Percentiles rank a stretch among this genome's conserved stretches.
phyloP scores from a whole-genome alignment of 371 early-diverging fungal species.

The Sporodiniella umbellata region DNA sequence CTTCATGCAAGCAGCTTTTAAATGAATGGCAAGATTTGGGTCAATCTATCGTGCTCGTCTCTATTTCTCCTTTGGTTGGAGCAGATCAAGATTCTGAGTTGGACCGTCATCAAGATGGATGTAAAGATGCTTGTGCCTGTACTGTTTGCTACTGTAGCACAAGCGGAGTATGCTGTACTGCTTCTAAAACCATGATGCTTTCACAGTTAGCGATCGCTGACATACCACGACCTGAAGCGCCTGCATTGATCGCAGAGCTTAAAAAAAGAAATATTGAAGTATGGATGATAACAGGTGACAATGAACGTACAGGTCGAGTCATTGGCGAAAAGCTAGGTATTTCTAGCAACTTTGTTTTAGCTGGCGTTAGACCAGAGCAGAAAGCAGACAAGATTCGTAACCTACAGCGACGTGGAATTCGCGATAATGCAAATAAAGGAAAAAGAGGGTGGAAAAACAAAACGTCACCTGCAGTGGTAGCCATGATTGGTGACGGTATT shows the following conservation, averaged over 20 bases:
- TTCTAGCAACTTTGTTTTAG: constrained; percentile 43
- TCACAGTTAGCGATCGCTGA: constrained; percentile 59
- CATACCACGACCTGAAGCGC: constrained; percentile 53
- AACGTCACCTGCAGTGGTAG: constrained; percentile 63
- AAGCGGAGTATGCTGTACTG: constrained; percentile 32
- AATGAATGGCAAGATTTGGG: constrained; percentile 59
- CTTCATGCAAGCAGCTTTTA: constrained; percentile 23
- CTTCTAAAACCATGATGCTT: constrained; percentile 42
- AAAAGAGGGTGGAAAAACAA: constrained; percentile 35
- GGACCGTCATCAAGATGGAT: constrained; percentile 30
- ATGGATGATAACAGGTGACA: constrained; percentile 76
- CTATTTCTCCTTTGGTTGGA: constrained; percentile 45
- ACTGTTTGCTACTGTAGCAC: constrained; percentile 45
- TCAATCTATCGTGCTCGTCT: constrained; percentile 60
- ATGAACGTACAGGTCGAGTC: constrained; percentile 53
- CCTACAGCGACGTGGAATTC: constrained; percentile 44
- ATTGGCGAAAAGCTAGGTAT: constrained; percentile 63
- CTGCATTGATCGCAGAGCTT: constrained; percentile 38
- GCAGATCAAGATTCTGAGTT: constrained; percentile 4
- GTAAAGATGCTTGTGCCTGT: constrained; percentile 45
- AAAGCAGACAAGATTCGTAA: constrained; percentile 65
- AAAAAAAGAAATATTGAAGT: constrained; percentile 54
- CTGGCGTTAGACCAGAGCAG: constrained; percentile 64
- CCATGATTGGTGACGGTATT: constrained; percentile 98
- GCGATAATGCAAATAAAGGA: not conserved